Evolutionary conservation across 2,329 filamentous ascomycete genomes (phyloP).

Genomic region (Diaporthe capsici): DNA sequence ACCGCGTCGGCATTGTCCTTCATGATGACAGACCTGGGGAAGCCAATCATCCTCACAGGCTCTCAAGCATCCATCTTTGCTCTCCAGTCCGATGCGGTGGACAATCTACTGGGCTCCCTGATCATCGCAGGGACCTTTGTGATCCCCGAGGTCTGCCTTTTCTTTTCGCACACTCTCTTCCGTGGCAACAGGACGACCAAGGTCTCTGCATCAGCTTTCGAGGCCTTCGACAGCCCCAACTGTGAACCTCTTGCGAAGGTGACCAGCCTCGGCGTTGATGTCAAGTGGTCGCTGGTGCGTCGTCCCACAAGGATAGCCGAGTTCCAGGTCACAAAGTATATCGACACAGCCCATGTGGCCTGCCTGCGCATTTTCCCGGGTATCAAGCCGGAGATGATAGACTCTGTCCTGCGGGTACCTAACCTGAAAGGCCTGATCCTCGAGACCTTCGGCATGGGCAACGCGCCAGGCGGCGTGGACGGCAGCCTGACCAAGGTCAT

Average conservation of each 20-base stretch:
- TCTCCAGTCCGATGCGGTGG: slow-evolving; percentile 90
- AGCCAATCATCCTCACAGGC: slow-evolving; percentile 89
- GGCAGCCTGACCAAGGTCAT: slow-evolving; percentile 85
- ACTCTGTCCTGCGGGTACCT: slow-evolving; percentile 83
- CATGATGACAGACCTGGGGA: slow-evolving; percentile 92
- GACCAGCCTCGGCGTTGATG: slow-evolving; percentile 83
- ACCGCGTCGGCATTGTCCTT: slow-evolving; percentile 92
- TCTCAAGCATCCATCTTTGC: slow-evolving; percentile 90
- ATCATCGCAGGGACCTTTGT: slow-evolving; percentile 94
- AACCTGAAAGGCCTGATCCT: slow-evolving; percentile 85
- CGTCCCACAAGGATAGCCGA: slow-evolving; percentile 81
- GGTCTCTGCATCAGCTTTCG: slow-evolving; percentile 86
- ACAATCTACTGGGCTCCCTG: slow-evolving; percentile 89
- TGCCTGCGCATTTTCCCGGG: slow-evolving; percentile 93
- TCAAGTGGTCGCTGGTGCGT: slow-evolving; percentile 84
- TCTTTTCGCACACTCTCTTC: slow-evolving; percentile 93
- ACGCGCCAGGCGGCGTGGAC: slow-evolving; percentile 86
- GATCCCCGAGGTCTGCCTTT: slow-evolving; percentile 92
- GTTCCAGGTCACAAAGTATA: slow-evolving; percentile 80
- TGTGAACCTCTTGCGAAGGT: slow-evolving; percentile 85
- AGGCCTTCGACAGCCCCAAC: slow-evolving; percentile 92
- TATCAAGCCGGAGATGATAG: slow-evolving; percentile 93
- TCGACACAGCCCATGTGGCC: slow-evolving; percentile 90
- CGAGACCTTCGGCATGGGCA: slow-evolving; percentile 92
- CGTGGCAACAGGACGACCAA: slow-evolving; percentile 91